A percentile compares a stretch with the other conserved stretches of the same genome.
Evolutionary conservation across 2,329 filamentous ascomycete genomes (phyloP).

Genomic region (Trichoderma sp.): DNA sequence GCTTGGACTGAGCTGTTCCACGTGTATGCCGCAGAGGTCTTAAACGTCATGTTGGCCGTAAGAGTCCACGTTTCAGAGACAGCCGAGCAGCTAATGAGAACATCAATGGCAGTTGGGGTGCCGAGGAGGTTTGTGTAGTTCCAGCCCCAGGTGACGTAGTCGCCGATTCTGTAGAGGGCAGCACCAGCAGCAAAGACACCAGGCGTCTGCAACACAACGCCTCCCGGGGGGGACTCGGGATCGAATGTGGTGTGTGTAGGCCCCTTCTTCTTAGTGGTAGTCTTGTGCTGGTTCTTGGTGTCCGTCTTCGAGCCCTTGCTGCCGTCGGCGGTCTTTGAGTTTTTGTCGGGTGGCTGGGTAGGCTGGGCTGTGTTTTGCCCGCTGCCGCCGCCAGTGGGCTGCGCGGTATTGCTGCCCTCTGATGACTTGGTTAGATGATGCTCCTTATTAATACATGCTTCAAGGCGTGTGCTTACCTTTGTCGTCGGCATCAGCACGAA

Average conservation of each 20-base stretch:
- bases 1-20: conserved; percentile 60
- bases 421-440: conserved; percentile 20
- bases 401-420: conserved; percentile 36
- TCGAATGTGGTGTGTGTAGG: conserved; percentile 43
- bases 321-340: not conserved
- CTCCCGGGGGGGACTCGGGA: conserved; percentile 50
- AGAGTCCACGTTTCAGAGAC: conserved; percentile 60
- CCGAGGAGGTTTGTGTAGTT: conserved; percentile 64
- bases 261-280: conserved; percentile 29
- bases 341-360: not conserved
- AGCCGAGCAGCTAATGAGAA: conserved; percentile 58
- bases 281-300: conserved; percentile 25
- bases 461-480: conserved; percentile 31
- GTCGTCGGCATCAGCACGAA: conserved; percentile 44
- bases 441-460: conserved; percentile 23
- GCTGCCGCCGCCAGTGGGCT: conserved; percentile 39
- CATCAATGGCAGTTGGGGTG: conserved; percentile 61
- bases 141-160: conserved; percentile 62
- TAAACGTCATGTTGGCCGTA: conserved; percentile 63
- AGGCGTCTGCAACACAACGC: conserved; percentile 57
- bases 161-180: conserved; percentile 61
- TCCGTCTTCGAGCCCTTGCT: conserved; percentile 26
- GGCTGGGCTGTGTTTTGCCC: conserved; percentile 21
- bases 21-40: conserved; percentile 51
- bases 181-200: conserved; percentile 46